Evolutionary conservation across 2,329 filamentous ascomycete genomes (phyloP).

Genomic region (Neonectria ditissima): DNA sequence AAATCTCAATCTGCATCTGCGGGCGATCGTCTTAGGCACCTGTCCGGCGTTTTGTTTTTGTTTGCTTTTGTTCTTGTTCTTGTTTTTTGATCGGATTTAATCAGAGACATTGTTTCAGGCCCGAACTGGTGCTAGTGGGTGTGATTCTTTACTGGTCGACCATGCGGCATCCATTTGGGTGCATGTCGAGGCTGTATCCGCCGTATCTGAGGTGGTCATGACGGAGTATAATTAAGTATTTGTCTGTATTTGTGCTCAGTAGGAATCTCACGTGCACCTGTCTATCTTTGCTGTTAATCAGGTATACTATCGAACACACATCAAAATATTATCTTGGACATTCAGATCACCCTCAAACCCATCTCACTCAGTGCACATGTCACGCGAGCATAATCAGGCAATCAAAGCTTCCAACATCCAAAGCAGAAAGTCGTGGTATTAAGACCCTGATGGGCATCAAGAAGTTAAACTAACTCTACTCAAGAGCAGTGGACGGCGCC

Average conservation of each 20-base stretch:
- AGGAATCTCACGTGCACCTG: no score
- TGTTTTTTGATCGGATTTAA: no score
- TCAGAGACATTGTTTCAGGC: neutral
- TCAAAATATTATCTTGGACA: no score
- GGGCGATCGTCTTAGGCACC: neutral
- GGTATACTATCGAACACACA: no score
- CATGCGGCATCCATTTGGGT: neutral
- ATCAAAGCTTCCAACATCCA: neutral
- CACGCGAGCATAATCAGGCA: neutral
- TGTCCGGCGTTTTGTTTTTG: no score
- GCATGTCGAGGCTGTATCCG: neutral
- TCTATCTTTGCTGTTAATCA: no score
- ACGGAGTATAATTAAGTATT: neutral
- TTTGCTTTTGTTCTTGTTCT: neutral
- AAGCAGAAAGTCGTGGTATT: neutral
- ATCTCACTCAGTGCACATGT: neutral
- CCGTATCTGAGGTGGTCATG: neutral
- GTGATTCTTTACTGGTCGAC: no score
- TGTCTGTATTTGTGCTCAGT: neutral
- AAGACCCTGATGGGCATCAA: neutral
- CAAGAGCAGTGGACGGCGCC: slow-evolving; percentile 53
- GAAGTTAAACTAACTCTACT: slow-evolving; percentile 1
- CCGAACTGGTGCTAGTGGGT: neutral
- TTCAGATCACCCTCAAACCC: neutral
- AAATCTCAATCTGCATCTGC: neutral